These are phyloP conservation scores for Pisolithus sp. DNA, from an alignment of 768 basidiomycete species.

Conservation along the genomic window DNA sequence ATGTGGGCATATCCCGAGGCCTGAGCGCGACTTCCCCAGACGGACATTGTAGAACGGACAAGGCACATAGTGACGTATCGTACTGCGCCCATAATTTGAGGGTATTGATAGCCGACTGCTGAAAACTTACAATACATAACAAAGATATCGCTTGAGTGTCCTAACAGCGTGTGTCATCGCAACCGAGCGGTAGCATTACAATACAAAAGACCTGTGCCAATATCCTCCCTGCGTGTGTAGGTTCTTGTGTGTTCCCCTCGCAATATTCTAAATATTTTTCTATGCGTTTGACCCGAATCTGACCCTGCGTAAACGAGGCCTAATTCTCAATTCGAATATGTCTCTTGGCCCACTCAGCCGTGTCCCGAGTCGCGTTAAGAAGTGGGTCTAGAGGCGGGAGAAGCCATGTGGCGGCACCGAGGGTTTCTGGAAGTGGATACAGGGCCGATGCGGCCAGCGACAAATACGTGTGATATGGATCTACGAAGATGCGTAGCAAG, in stretches of 20 bases:
- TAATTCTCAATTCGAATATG: conserved; percentile 38
- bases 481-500: conserved; percentile 33
- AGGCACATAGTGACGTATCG: background rate
- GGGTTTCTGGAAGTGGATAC: conserved; percentile 37
- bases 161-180: background rate
- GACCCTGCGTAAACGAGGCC: background rate
- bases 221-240: no score
- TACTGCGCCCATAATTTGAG: background rate
- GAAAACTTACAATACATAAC: no score
- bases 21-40: background rate
- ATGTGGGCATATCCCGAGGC: background rate
- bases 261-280: no score
- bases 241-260: no score
- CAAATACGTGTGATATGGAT: conserved; percentile 95
- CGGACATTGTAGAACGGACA: background rate
- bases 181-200: no score
- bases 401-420: conserved; percentile 41
- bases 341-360: conserved; percentile 58
- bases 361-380: conserved; percentile 63
- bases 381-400: conserved; percentile 60
- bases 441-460: conserved; percentile 77
- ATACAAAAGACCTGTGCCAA: background rate
- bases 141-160: no score
- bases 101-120: no score
- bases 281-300: no score